Conservation (phyloP, 164 flowering plant species). For the Dillenia turbinata region DNA sequence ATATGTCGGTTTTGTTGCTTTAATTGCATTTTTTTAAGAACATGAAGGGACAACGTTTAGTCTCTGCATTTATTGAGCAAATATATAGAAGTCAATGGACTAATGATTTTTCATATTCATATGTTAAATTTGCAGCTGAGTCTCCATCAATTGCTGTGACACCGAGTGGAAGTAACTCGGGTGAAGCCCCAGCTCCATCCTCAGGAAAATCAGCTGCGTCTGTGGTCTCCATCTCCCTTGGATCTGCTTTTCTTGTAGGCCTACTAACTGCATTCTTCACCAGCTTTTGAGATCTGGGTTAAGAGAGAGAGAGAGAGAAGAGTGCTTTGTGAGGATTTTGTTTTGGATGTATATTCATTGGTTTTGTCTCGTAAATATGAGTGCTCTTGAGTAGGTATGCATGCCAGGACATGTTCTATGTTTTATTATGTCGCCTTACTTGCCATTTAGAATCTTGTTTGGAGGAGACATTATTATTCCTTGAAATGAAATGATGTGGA, state of each 20-base stretch:
- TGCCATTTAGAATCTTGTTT: no score
- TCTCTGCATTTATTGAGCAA: neutral
- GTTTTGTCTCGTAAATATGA: no score
- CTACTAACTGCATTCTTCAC: neutral
- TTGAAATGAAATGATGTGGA: no score
- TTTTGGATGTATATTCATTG: no score
- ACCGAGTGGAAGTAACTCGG: neutral
- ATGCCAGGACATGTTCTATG: no score
- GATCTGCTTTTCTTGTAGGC: neutral
- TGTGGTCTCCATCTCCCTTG: neutral
- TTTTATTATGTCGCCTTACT: no score
- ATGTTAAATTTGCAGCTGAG: neutral
- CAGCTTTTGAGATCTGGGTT: neutral
- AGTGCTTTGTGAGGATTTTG: no score
- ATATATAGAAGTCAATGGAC: neutral
- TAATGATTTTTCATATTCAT: neutral
- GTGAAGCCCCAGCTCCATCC: constrained; percentile 3
- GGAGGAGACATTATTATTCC: no score
- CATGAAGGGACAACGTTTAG: neutral
- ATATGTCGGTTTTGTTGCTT: neutral
- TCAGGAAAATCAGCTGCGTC: constrained; percentile 4
- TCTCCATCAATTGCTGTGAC: neutral
- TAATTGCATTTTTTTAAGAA: no score
- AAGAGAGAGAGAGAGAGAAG: no score
- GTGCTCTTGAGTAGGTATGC: no score